Conservation (phyloP, 2,329 filamentous ascomycete genomes). For the Diaporthe eres region DNA sequence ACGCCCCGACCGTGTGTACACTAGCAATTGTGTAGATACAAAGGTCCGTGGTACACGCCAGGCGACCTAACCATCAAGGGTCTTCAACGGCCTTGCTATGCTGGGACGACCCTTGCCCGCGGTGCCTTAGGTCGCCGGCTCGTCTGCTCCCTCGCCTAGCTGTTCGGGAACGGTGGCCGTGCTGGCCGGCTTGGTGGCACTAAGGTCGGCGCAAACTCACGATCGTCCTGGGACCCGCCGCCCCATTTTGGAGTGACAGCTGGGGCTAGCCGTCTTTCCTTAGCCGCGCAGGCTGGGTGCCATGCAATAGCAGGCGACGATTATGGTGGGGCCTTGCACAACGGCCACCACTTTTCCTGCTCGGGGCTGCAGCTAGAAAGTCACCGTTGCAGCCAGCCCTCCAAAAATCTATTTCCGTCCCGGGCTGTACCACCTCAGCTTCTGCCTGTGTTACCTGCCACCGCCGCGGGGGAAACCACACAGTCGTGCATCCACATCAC, state of each 20-base stretch:
- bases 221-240: not conserved
- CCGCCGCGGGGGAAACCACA: not conserved
- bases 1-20: not conserved
- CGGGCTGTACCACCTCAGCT: conserved; percentile 28
- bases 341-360: not conserved
- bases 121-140: not conserved
- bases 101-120: conserved; percentile 17
- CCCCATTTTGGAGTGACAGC: conserved; percentile 18
- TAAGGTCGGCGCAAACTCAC: conserved; percentile 19
- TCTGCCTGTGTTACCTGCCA: conserved; percentile 13
- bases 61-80: not conserved
- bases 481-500: not conserved
- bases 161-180: conserved; percentile 22
- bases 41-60: not conserved
- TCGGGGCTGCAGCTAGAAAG: conserved; percentile 9
- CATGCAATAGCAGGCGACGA: not conserved
- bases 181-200: conserved; percentile 19
- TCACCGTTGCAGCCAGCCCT: conserved; percentile 17
- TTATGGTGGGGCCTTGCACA: conserved; percentile 17
- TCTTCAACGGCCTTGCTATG: not conserved
- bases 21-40: not conserved
- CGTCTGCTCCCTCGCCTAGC: conserved; percentile 4
- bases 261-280: not conserved
- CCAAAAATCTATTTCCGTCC: conserved; percentile 24
- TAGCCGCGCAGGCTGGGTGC: not conserved